Conservation (phyloP, 139 green algal genomes). For the Picochlorum sp. region DNA sequence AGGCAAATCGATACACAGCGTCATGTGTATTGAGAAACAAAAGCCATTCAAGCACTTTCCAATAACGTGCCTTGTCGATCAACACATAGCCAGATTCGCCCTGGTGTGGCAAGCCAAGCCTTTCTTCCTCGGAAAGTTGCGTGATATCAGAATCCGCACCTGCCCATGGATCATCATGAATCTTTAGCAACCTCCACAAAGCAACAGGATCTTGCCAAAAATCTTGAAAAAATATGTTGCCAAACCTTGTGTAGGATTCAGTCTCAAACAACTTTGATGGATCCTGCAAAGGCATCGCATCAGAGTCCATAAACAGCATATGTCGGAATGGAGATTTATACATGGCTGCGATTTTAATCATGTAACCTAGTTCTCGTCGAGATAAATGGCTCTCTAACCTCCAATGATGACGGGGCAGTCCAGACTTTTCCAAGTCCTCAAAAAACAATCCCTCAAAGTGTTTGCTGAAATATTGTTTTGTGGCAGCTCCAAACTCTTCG, state of each 20-base stretch:
- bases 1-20: conserved; percentile 9
- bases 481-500: background rate
- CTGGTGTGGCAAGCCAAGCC: background rate
- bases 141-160: too few species aligned
- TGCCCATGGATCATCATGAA: background rate
- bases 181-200: conserved; percentile 16
- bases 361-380: conserved; percentile 3
- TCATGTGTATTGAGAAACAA: conserved; percentile 30
- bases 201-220: conserved; percentile 12
- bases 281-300: conserved; percentile 19
- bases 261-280: conserved; percentile 24
- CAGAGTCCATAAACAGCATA: conserved; percentile 26
- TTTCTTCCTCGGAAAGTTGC: background rate
- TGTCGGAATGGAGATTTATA: conserved; percentile 20
- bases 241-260: conserved; percentile 5
- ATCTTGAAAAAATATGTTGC: conserved; percentile 36
- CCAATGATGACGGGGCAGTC: background rate
- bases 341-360: conserved; percentile 15
- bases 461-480: background rate
- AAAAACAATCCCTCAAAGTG: conserved; percentile 1
- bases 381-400: background rate
- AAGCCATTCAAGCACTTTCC: conserved; percentile 32
- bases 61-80: conserved; percentile 1
- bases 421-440: background rate
- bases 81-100: background rate